Base-by-base conservation (phyloP, 495 filamentous ascomycete species). In the Daldinia decipiens region DNA sequence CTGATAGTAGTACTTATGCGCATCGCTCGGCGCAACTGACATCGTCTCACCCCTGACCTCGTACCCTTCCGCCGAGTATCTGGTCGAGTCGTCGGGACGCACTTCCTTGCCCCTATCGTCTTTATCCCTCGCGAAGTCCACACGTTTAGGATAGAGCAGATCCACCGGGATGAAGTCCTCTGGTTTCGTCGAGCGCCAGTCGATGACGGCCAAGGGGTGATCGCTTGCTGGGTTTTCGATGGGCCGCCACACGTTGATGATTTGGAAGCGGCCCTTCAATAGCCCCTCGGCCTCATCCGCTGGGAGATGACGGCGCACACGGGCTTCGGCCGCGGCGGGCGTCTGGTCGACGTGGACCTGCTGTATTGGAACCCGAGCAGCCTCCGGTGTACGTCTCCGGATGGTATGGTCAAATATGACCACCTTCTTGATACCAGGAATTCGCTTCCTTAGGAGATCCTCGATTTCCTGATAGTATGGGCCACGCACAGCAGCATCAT, bases 391-490 rank as follows among this genome's bases (percentile, higher is more conserved):
- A 11, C 84, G 80, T 19, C 87, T 82, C 3, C 93, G 90, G 80
- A 96, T 90, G 11, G 93, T 97, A 76, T 97, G 92, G 82, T 97
- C 93, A 82, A 97, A 97, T 62, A 97, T 81, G 61, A 92, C 79
- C 17, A 96, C 81, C 47, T 87, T 82, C 32, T 89, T 82, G 21
- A 87, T 82, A 24, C 87, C 89, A 3, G 88, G 85, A 3, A 93
- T 80, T 45, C 87, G 79, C 5, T 81, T 79, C 4, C 87, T 80
- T 3, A 97, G 73, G 27, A 96, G 80, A 0, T 85, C 74, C 76
- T 92, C 88, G n/a, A 94, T 87, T 63, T 95, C 92, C 13, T 89
- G 87, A 84, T 96, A 97, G 82, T 97, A 97, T 32, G 81, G 78
- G 15, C 75, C 52, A 58, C 89, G 82, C 66, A 97, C 87, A 12